Evolutionary conservation across 345 rosid genomes (phyloP), one percentile per base, ranked within the genome.

Genomic region (Geranium brycei): DNA sequence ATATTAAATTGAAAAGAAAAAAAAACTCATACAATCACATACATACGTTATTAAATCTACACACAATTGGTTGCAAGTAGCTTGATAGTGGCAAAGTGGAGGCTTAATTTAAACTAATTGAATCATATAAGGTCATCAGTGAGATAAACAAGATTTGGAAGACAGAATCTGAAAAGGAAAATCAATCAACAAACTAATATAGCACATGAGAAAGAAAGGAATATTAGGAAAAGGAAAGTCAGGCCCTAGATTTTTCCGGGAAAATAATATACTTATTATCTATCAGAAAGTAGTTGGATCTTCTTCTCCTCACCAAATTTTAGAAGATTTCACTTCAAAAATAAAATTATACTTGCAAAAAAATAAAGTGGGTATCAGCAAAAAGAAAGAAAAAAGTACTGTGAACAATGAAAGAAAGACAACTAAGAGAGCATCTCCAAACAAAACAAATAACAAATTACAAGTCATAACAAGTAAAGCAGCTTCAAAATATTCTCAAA

Each of bases 161-260:
- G 3, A 38, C 6, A 38, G 11, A 38, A 38, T 38, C 47, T 38
- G 2, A 38, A 38, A 38, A 38, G 53, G 53, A 47, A 47, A 47
- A 8, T 47, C 53, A 47, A 47, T 47, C 15, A 47, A 7, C 53
- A 47, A 47, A 47, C 13, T 8, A 13, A 13, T 47, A 47, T 6
- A 47, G 14, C 53, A 47, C 53, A 47, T 47, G 15, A 47, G 53
- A 11, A 47, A 47, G 53, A 47, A 47, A 47, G 15, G 53, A 47
- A 47, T 6, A 47, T 35, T 8, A 47, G 15, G 53, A 59, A 72
- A 70, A 67, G 63, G 38, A 61, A 23, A 72, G 61, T 5, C 47
- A 23, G 28, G 28, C 28, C 15, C 57, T 12, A 14, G 19, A 57
- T 7, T 1, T 17, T 31, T 41, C 28, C 11, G 23, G 51, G 5